phyloP scores from a whole-genome alignment of 495 filamentous ascomycete genomes.

The Tuber melanosporum region DNA sequence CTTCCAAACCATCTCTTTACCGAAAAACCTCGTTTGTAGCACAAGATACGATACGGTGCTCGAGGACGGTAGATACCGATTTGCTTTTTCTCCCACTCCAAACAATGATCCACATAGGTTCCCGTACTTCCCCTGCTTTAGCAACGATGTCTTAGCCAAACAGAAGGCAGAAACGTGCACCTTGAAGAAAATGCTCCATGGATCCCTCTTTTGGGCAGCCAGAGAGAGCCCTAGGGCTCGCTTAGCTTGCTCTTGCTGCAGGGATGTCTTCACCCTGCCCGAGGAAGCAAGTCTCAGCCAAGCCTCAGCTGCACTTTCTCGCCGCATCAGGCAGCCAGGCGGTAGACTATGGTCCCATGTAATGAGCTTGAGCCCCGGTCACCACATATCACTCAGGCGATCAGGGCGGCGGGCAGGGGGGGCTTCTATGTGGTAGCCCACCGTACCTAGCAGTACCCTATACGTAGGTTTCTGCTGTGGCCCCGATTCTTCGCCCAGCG shows the following conservation, averaged over 20 bases:
- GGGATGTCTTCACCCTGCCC: not conserved
- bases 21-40: not conserved
- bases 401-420: not conserved
- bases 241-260: not conserved
- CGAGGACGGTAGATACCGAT: not conserved
- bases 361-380: not conserved
- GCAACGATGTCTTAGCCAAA: not conserved
- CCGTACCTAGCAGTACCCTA: not conserved
- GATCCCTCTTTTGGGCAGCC: not conserved
- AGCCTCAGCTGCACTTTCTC: not conserved
- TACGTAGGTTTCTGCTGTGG: not conserved
- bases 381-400: not conserved
- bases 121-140: not conserved
- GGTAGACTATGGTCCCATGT: not conserved
- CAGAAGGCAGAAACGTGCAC: not conserved
- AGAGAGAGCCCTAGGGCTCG: not conserved
- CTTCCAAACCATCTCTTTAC: not conserved
- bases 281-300: not conserved
- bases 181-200: not conserved
- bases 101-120: not conserved
- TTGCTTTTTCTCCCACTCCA: not conserved
- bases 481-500: not conserved
- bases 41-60: not conserved
- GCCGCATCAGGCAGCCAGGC: not conserved
- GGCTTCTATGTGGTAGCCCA: not conserved